Percentiles rank a stretch among this genome's conserved stretches.
phyloP scores from a whole-genome alignment of 768 basidiomycete genomes.

The Scleroderma bovista region DNA sequence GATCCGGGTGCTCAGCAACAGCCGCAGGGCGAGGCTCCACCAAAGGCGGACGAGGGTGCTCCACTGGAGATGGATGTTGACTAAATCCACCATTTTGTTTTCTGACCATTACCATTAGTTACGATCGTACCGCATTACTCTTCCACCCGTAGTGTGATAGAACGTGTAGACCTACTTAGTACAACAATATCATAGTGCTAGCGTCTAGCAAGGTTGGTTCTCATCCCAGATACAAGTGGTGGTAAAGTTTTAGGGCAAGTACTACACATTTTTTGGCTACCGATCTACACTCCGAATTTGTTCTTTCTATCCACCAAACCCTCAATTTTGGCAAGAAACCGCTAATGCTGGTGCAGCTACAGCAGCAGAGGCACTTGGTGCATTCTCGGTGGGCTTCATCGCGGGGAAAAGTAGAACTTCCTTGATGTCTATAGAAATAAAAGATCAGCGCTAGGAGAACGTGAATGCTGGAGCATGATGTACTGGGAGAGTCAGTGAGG shows the following conservation, averaged over 20 bases:
- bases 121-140: background rate
- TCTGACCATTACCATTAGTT: background rate
- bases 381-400: conserved; percentile 79
- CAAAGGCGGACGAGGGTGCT: conserved; percentile 24
- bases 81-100: conserved; percentile 33
- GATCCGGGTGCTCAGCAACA: conserved; percentile 37
- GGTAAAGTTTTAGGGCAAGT: no score
- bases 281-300: no score
- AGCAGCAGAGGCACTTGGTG: conserved; percentile 30
- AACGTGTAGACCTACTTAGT: conserved; percentile 4
- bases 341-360: conserved; percentile 5
- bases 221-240: no score
- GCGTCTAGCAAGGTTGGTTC: no score
- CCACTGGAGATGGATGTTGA: conserved; percentile 84
- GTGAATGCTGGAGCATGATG: conserved; percentile 20
- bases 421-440: conserved; percentile 78
- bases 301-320: conserved; percentile 7
- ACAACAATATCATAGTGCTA: conserved; percentile 1
- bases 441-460: conserved; percentile 5
- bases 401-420: conserved; percentile 95
- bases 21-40: conserved; percentile 19
- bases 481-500: conserved; percentile 92
- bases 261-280: no score
- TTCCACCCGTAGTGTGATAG: background rate
- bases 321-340: conserved; percentile 13